A percentile compares a stretch with the other conserved stretches of the same genome.
These are phyloP conservation scores for Panicum virgatum DNA, from an alignment of 202 grass and related monocot species.

Conservation along the genomic window DNA sequence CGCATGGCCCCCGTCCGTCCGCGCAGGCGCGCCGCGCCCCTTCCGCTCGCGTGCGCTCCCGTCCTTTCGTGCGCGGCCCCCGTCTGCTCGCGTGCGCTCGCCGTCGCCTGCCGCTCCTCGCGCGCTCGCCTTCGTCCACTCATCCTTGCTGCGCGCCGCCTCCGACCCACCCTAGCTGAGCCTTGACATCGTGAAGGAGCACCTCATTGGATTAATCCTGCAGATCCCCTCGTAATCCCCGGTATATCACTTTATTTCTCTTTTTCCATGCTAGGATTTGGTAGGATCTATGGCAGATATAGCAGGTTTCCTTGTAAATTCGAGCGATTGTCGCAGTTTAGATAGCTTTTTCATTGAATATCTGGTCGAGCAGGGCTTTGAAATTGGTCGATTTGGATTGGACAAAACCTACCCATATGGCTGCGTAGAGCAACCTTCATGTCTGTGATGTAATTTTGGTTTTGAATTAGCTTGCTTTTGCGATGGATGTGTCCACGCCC, in stretches of 20 bases:
- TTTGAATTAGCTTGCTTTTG: neutral
- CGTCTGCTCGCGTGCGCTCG: no score
- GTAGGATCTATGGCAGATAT: neutral
- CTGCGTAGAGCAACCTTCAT: constrained; percentile 5
- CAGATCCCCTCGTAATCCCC: constrained; percentile 86
- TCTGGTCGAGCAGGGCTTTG: neutral
- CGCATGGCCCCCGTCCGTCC: no score
- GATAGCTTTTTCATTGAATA: neutral
- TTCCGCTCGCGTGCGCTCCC: no score
- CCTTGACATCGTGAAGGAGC: constrained; percentile 89
- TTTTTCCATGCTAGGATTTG: neutral
- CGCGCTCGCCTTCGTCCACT: no score
- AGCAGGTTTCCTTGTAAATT: neutral
- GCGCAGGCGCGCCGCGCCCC: no score
- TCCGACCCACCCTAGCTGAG: no score
- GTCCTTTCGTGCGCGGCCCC: no score
- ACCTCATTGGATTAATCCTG: constrained; percentile 86
- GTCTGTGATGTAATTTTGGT: neutral
- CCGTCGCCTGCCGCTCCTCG: no score
- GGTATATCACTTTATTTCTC: neutral
- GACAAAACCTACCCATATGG: neutral
- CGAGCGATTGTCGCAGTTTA: neutral
- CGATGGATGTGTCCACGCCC: neutral
- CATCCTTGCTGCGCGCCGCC: no score
- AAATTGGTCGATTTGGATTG: constrained; percentile 10